Evolutionary conservation across 371 early-diverging fungal species (phyloP).

Genomic region (Mucor piriformis): DNA sequence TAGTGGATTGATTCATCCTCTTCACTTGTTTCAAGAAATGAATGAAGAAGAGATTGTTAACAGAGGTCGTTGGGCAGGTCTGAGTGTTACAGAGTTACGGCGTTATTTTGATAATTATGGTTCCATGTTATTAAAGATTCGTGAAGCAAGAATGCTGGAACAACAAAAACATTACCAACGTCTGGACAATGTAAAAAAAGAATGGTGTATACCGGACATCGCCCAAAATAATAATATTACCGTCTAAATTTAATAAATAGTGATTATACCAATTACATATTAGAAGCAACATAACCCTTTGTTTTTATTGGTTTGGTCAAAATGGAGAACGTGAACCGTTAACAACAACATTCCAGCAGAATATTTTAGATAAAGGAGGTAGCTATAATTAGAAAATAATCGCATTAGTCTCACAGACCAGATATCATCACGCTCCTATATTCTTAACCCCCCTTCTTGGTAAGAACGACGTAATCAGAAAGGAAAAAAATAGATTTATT

Average conservation of each 20-base stretch:
- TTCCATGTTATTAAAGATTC: conserved; percentile 45
- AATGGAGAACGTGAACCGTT: too few species aligned
- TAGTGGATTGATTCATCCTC: conserved; percentile 41
- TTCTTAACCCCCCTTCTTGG: background rate
- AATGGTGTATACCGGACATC: conserved; percentile 38
- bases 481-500: background rate
- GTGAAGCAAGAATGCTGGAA: conserved; percentile 38
- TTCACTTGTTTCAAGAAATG: conserved; percentile 29
- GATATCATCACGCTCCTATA: background rate
- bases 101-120: conserved; percentile 49
- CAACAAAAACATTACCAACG: conserved; percentile 39
- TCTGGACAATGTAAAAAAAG: conserved; percentile 19
- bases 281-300: background rate
- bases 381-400: background rate
- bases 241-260: background rate
- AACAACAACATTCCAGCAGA: too few species aligned
- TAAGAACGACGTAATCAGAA: too few species aligned
- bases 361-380: background rate
- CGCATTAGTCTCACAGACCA: background rate
- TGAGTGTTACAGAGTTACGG: conserved; percentile 36
- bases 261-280: too few species aligned
- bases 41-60: conserved; percentile 7
- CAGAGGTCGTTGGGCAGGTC: conserved; percentile 25
- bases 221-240: background rate
- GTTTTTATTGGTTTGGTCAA: background rate